Base-by-base conservation (phyloP, 345 rosid genomes). In the Kernera saxatilis region DNA sequence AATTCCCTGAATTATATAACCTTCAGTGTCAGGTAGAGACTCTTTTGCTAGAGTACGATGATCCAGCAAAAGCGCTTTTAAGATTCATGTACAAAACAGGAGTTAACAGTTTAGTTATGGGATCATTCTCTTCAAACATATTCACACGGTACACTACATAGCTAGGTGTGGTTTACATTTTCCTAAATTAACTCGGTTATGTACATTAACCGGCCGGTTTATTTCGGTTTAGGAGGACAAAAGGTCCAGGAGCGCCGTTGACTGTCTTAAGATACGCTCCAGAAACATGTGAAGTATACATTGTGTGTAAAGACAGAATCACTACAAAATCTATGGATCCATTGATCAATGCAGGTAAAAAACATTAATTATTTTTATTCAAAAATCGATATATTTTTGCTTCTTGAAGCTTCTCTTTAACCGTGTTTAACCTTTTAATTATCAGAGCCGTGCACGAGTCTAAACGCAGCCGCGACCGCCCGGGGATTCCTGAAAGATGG, bases 41-140 rank as follows among this genome's bases (percentile, higher is more conserved):
- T 49, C 22, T 87, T 69, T 84, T 90, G 71, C 79, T 93, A 13
- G 93, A 83, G 79, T 82, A 82, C 74, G 91, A 87, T 7, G 72
- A 85, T 64, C 91, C 98, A 17, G 87, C 95, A 1, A 52, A 62
- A 36, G 95, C 83, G 5, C 93, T 92, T 72, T 26, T 87, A 45
- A 69, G 72, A 71, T 90, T 76, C 69, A 67, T 82, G 6, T 75
- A 81, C 29, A 80, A 81, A 66, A 72, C 81, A 13, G 78, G 87
- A 65, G 80, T 87, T 59, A 67, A 72, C 51, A 65, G 78, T 82
- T 81, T 90, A 67, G 91, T 90, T 21, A 75, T 88, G 87, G 96
- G 98, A 37, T 90, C 98, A 21, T 86, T 81, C 78, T 65, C 77
- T 44, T 64, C 82, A 1, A 84, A 66, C 74, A 71, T 69, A 35